Evolutionary conservation across 345 rosid genomes (phyloP), one percentile per base, ranked within the genome.

Genomic region (Kernera saxatilis): DNA sequence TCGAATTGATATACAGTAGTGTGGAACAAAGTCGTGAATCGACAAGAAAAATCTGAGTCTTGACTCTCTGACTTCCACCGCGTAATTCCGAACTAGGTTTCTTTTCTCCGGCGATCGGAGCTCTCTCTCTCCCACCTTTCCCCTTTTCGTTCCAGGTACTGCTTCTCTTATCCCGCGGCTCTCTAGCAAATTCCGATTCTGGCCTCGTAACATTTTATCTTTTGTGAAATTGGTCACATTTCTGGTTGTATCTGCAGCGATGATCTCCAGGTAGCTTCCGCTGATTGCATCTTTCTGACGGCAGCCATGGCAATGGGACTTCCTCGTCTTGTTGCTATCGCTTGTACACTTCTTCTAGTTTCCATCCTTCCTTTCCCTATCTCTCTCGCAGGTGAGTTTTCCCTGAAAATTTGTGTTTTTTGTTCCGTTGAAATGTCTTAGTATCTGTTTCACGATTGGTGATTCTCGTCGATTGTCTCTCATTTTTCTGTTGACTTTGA

Each of bases 371-470:
- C 50, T 61, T 64, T 53, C 19, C 52, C 48, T 4, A 4, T 68
- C 61, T 76, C 76, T 70, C 68, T 76, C 71, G 75, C 76, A 3
- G 76, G 79, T 76, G 62, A 70, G 45, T 60, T 39, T 37, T 48
- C 35, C 14, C 22, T n/a, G 13, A 4, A 0, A 29, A 17, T 12
- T 6, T 13, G 3, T 17, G 15, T 39, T 15, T 29, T 21, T 26
- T 65, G 0, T 10, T 17, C 12, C 3, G 18, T 33, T 55, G 25
- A 35, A 29, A 58, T 37, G 23, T 21, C 18, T 22, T 21, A 19
- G 18, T 11, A 1, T 2, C 33, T 7, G 32, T 11, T 40, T 45
- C 68, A 19, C 0, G 39, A 3, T 32, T 65, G 17, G 22, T 49
- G 33, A 33, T 30, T 60, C 14, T 57, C 48, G 14, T 45, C 33